Conservation (phyloP, 2,329 filamentous ascomycete species). For the Hypoxylon sp. region DNA sequence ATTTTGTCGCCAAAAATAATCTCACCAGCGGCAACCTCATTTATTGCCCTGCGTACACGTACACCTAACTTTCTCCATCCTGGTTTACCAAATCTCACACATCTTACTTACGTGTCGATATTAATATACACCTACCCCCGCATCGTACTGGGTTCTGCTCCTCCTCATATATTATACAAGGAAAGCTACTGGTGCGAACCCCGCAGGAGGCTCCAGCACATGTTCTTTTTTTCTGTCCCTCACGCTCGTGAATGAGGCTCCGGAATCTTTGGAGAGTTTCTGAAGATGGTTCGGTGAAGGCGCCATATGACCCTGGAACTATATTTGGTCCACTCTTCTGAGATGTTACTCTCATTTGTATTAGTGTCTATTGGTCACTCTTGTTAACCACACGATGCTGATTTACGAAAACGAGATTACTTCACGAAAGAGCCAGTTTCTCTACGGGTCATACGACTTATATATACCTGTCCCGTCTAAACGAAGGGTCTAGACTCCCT, state of each 20-base stretch:
- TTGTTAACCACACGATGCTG: background rate
- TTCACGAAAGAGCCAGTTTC: slow-evolving; percentile 3
- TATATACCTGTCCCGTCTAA: slow-evolving; percentile 27
- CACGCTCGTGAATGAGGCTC: slow-evolving; percentile 39
- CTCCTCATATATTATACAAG: slow-evolving; percentile 29
- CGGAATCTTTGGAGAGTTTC: slow-evolving; percentile 6
- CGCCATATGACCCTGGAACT: slow-evolving; percentile 29
- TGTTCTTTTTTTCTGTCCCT: slow-evolving; percentile 7
- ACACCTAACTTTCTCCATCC: slow-evolving; percentile 29
- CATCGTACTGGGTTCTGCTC: slow-evolving; percentile 22
- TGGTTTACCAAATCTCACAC: slow-evolving; percentile 29
- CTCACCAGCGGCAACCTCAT: slow-evolving; percentile 39
- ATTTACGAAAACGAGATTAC: slow-evolving; percentile 13
- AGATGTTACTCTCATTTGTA: slow-evolving; percentile 18
- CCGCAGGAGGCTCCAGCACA: slow-evolving; percentile 35
- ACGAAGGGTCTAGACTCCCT: slow-evolving; percentile 23
- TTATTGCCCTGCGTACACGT: slow-evolving; percentile 40
- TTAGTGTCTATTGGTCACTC: background rate
- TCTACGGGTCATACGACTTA: slow-evolving; percentile 30
- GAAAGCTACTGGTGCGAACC: slow-evolving; percentile 20
- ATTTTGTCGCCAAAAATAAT: slow-evolving; percentile 34
- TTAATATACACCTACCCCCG: slow-evolving; percentile 36
- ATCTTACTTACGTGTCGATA: slow-evolving; percentile 38
- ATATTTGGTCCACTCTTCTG: slow-evolving; percentile 17
- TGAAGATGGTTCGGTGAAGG: slow-evolving; percentile 6